These are phyloP conservation scores for Solanum rostratum DNA, from an alignment of 257 asterid genomes.

Conservation along the genomic window DNA sequence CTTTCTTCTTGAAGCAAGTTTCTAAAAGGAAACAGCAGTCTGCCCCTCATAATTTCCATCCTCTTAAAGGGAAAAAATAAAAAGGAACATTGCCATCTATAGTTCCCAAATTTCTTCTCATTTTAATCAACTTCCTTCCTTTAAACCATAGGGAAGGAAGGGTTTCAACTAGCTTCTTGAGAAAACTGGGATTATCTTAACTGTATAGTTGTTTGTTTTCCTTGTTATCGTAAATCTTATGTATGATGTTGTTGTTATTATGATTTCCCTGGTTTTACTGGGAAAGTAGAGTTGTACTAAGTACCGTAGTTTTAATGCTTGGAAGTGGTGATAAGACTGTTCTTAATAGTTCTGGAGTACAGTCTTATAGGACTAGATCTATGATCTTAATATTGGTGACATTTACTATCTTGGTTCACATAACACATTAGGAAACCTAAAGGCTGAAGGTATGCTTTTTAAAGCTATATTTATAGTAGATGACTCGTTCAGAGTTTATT, in stretches of 20 bases:
- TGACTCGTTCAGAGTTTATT: neutral
- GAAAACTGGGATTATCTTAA: neutral
- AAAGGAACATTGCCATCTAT: neutral
- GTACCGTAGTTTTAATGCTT: neutral
- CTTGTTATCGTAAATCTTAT: neutral
- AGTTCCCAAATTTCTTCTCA: neutral
- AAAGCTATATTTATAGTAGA: neutral
- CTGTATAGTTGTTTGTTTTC: neutral
- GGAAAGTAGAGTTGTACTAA: neutral
- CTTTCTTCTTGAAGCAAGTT: neutral
- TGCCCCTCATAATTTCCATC: neutral
- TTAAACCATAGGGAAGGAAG: neutral
- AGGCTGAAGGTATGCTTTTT: neutral
- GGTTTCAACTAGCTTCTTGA: neutral
- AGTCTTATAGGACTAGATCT: neutral
- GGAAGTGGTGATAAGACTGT: neutral
- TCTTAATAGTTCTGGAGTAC: neutral
- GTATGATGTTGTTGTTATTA: neutral
- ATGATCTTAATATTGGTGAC: neutral
- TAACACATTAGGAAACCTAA: neutral
- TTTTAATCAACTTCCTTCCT: neutral
- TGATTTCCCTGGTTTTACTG: neutral
- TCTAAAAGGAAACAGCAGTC: neutral
- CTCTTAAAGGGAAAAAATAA: neutral
- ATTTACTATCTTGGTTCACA: neutral